Percentiles rank a stretch among this genome's conserved stretches.
Evolutionary conservation across 2,329 filamentous ascomycete genomes (phyloP).

Genomic region (Taxawa tesnikishii): DNA sequence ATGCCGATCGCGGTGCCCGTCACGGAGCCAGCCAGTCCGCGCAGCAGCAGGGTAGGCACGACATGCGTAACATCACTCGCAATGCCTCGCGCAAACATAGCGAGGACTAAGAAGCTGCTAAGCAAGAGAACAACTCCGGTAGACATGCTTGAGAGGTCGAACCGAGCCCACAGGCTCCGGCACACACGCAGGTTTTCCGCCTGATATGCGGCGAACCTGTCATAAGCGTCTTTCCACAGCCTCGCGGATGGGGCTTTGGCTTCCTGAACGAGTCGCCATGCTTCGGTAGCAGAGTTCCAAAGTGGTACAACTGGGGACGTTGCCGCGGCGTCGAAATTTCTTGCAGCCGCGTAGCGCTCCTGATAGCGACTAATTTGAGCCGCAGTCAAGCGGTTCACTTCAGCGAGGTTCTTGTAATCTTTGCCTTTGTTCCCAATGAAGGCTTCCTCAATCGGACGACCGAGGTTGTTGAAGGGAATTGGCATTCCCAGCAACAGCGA

Average conservation of each 20-base stretch:
- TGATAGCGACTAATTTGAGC: constrained; percentile 88
- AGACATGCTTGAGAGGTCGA: constrained; percentile 77
- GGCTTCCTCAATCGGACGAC: constrained; percentile 84
- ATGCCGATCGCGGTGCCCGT: constrained; percentile 15
- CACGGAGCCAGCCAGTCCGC: constrained; percentile 28
- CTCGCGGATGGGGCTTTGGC: constrained; percentile 23
- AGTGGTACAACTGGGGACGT: constrained; percentile 43
- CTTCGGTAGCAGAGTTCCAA: constrained; percentile 48
- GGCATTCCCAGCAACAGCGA: constrained; percentile 80
- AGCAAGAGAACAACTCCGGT: constrained; percentile 63
- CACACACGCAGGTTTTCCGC: constrained; percentile 65
- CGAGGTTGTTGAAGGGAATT: constrained; percentile 92
- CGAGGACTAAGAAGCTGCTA: constrained; percentile 53
- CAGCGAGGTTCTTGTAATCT: constrained; percentile 65
- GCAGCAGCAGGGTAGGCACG: constrained; percentile 39
- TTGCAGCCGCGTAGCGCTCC: constrained; percentile 62
- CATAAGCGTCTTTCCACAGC: constrained; percentile 31
- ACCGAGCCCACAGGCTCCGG: constrained; percentile 79
- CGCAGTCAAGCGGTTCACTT: constrained; percentile 63
- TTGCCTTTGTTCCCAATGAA: constrained; percentile 60
- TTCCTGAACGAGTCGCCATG: constrained; percentile 35
- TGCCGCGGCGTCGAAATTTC: constrained; percentile 52
- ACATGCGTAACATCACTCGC: constrained; percentile 41
- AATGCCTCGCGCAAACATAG: constrained; percentile 57
- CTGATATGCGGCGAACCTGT: constrained; percentile 63